Evolutionary conservation across 163 green algal genomes (phyloP).

Genomic region (Chloromonas sp.): DNA sequence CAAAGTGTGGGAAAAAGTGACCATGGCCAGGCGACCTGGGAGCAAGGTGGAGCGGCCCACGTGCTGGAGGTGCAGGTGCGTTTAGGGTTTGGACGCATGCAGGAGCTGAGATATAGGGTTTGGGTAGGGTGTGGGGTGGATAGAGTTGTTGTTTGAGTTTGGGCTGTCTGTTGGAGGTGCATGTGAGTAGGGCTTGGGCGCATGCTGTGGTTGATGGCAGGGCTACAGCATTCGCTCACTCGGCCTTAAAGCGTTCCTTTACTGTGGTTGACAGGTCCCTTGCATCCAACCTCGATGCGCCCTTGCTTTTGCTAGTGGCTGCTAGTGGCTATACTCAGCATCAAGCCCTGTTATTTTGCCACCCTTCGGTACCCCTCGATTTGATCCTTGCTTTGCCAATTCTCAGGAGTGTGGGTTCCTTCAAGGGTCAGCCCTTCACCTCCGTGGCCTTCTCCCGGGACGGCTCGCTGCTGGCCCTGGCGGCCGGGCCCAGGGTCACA

Average conservation of each 20-base stretch:
- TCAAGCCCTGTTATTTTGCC: no score
- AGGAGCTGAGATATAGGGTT: no score
- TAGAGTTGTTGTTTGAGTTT: no score
- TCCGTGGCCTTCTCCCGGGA: constrained; percentile 59
- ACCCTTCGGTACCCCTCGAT: no score
- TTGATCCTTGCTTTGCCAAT: neutral
- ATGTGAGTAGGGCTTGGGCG: no score
- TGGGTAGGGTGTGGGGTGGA: no score
- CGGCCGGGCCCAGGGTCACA: constrained; percentile 34
- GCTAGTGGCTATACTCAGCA: neutral
- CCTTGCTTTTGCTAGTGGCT: neutral
- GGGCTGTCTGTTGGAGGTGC: no score
- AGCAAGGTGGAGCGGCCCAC: neutral
- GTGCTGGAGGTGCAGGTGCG: constrained; percentile 22
- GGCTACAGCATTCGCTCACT: neutral
- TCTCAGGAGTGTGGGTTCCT: constrained; percentile 21
- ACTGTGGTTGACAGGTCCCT: neutral
- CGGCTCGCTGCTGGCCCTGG: constrained; percentile 68
- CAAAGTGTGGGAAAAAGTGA: constrained; percentile 47
- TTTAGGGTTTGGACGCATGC: neutral
- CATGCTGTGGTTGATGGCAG: neutral
- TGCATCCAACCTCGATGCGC: neutral
- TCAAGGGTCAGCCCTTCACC: constrained; percentile 42
- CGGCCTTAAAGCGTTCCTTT: neutral
- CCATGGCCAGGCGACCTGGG: neutral